Evolutionary conservation across 1,139 yeast species (phyloP), one percentile per base, ranked within the genome.

Genomic region (Hanseniaspora gamundiae): DNA sequence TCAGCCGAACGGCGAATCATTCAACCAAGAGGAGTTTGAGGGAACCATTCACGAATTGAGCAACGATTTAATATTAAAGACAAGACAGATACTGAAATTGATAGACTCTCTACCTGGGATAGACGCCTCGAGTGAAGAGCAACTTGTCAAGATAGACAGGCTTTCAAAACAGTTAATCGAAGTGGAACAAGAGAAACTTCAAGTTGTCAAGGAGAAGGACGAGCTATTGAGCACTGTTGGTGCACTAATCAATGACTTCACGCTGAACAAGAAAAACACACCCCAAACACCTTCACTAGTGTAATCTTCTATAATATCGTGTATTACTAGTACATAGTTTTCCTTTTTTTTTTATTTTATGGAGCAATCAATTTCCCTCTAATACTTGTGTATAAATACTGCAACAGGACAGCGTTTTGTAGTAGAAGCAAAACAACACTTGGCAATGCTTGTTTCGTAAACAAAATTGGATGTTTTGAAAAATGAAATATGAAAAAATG

Each of bases 91-190:
- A 16, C 76, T 85, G 42, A 78, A 83, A 61, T 73, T 91, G 35
- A 87, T 91, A 28, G 94, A 85, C 57, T 78, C 94, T 2, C 66
- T 91, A 41, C 98, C 99, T 0, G 98, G 97, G 3, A 84, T 87
- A 2, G 95, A 94, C 13, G 87, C 83, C 1, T 77, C 88, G 2
- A 85, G 85, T 27, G 74, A 71, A 38, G 79, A 76, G 44, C 98
- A 91, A 61, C 59, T 87, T 58, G 65, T 66, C 31, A 70, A 73
- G 50, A 83, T 91, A 17, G 71, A 71, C 42, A 68, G 68, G n/a
- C 66, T 91, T 42, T 81, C 86, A 47, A 59, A 60, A 36, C 85
- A 84, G 52, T 65, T 91, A 45, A 70, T 71, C 21, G 65, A 66
- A 5, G 78, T 80, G 1, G 94, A 88, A 54, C 58, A 64, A 21